Base-by-base conservation (phyloP, 371 early-diverging fungal species). In the Mucor lusitanicus region DNA sequence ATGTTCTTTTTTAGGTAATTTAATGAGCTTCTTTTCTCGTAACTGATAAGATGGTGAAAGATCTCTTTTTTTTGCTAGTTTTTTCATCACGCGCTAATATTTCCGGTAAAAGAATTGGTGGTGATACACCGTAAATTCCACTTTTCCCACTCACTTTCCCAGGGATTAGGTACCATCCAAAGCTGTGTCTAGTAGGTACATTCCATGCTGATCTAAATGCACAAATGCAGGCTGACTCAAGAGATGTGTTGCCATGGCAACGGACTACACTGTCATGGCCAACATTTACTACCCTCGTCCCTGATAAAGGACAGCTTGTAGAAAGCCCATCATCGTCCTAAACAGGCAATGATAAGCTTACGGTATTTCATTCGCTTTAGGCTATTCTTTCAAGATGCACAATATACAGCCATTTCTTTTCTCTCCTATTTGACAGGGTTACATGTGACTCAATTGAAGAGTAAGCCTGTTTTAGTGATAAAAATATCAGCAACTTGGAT, bases 21-120 rank as follows among this genome's bases (percentile, higher is more conserved):
- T 46, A 46, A 46, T 46, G 46, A 19, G 46, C 46, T 21, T 46
- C 21, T 40, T 40, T 40, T 46, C 21, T 46, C 8, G 21, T 56
- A 65, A 65, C 54, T 70, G 63, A 61, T 65, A 70, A 70, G 70
- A 70, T 61, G 61, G 40, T 32, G 21, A 54, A 60, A 60, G 37
- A 61, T 46, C 46, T 46, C 46, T 46, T 46, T 46, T 46, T 46
- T 19, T 44, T 44, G 44, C 44, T 44, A 44, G 37, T 40, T 46
- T 46, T 44, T 46, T 69, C 50, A 69, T 73, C 73, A 73, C 70
- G 70, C 70, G 73, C 67, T 61, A 50, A 21, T 46, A 19, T 46
- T 46, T 46, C 44, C 46, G 40, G 57, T 56, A 46, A 46, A 46
- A 46, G 46, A 46, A 46, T 46, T 21, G 21, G 23, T 46, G 46